Percentiles rank a stretch among this genome's conserved stretches.
These are phyloP conservation scores for Fomitopsis betulina DNA, from an alignment of 1,284 basidiomycete genomes.

Conservation along the genomic window DNA sequence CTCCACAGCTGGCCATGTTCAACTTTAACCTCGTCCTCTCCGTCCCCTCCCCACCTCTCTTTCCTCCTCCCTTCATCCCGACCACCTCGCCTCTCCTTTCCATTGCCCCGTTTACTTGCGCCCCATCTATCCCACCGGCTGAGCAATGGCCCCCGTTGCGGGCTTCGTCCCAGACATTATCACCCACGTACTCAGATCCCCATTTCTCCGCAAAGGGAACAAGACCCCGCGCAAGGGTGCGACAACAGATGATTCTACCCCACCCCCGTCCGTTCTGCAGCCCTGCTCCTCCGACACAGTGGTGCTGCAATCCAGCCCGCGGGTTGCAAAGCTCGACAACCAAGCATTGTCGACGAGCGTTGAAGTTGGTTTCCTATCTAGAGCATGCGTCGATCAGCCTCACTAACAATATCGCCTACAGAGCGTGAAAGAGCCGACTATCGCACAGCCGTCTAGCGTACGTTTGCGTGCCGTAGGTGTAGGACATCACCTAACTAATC, in stretches of 20 bases:
- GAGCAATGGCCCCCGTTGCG: neutral
- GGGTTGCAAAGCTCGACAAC: constrained; percentile 2
- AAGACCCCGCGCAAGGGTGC: neutral
- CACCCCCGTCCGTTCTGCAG: neutral
- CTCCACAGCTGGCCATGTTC: neutral
- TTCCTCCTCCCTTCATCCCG: neutral
- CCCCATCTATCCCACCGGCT: neutral
- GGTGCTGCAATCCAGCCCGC: constrained; percentile 4
- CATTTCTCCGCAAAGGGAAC: constrained; percentile 1
- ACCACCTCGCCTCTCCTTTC: neutral
- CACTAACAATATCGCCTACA: neutral
- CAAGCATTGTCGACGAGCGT: neutral
- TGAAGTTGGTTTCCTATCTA: neutral
- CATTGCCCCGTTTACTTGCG: neutral
- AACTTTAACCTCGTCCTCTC: neutral
- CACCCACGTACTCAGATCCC: constrained; percentile 3
- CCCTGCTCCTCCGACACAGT: neutral
- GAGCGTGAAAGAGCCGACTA: neutral
- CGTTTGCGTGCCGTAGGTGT: neutral
- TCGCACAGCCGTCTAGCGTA: neutral
- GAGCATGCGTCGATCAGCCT: neutral
- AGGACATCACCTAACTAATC: neutral
- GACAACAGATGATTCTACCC: neutral
- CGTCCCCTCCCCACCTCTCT: neutral
- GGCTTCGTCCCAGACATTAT: constrained; percentile 3